Evolutionary conservation across 1,139 yeast species (phyloP), one percentile per base, ranked within the genome.

Genomic region (Geotrichum citri-aurantii): DNA sequence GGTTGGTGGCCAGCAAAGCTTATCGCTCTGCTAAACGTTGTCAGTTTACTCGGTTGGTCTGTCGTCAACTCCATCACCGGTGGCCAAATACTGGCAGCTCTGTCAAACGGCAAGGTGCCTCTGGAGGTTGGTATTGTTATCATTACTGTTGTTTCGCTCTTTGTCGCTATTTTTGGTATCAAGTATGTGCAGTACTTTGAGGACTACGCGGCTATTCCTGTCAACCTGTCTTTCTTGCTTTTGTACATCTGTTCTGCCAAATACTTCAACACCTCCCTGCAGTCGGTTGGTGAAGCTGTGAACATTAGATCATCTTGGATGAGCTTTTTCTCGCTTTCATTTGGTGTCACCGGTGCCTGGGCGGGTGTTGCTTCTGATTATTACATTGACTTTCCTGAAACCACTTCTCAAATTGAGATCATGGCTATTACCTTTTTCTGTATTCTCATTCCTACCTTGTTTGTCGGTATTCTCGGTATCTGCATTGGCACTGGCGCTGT

Each of bases 291-390:
- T 2, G 80, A 77, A 23, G 59, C 76, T 1, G 75, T 79, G 2
- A 78, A 81, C 0, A 69, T 77, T 12, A 77, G 78, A 55, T 96
- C 95, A 8, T 81, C 83, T 69, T 83, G 89, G 82, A 71, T 90
- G 33, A 81, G 90, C 19, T 87, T 84, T 70, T 88, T 89, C 68
- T 81, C 92, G 1, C 76, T 89, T 54, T 79, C 86, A 44, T 88
- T 88, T 68, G 86, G 96, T 37, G 84, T 86, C 52, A 89, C 97
- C 2, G 82, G 92, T 1, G 88, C 96, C 1, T 91, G 97, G 97
- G 95, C 95, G 44, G 86, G 93, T 4, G 81, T 87, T 62, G 88
- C 96, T 1, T 80, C 93, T 0, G 97, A 91, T 72, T 91, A 90
- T 71, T 88, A 88, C 70, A 83, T 90, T 55, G 77, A 88, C 57